A percentile compares a stretch with the other conserved stretches of the same genome.
Evolutionary conservation across 2,329 filamentous ascomycete species (phyloP).

Genomic region (Pseudogymnoascus sp.): DNA sequence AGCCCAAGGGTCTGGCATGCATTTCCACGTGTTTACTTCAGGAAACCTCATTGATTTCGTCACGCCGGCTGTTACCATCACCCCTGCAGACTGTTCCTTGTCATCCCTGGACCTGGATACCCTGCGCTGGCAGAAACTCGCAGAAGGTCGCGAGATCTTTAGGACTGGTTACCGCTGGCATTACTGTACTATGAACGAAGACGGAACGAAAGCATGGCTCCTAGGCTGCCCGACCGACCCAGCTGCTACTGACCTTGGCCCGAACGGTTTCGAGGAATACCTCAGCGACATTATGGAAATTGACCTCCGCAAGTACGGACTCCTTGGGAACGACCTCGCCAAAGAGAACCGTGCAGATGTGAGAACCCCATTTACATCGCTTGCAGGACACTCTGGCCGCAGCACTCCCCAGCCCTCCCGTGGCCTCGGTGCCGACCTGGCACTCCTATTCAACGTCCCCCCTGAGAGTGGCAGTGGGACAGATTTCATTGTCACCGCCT

Average conservation of each 20-base stretch:
- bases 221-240: slow-evolving; percentile 81
- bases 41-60: slow-evolving; percentile 90
- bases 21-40: slow-evolving; percentile 93
- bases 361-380: neutral
- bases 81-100: slow-evolving; percentile 78
- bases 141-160: slow-evolving; percentile 90
- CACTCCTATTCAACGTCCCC: slow-evolving; percentile 75
- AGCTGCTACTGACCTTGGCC: slow-evolving; percentile 53
- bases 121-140: slow-evolving; percentile 88
- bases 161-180: slow-evolving; percentile 91
- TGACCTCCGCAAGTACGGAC: slow-evolving; percentile 82
- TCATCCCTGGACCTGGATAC: slow-evolving; percentile 82
- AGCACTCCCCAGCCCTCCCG: slow-evolving; percentile 47
- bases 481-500: slow-evolving; percentile 85
- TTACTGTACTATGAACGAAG: slow-evolving; percentile 92
- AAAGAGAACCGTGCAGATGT: slow-evolving; percentile 21
- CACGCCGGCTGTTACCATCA: slow-evolving; percentile 81
- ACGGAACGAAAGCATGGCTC: slow-evolving; percentile 93
- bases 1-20: slow-evolving; percentile 79
- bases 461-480: slow-evolving; percentile 78
- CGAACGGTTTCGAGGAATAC: slow-evolving; percentile 76
- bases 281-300: slow-evolving; percentile 91
- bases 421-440: slow-evolving; percentile 75
- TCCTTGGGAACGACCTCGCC: slow-evolving; percentile 68
- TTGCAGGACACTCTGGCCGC: slow-evolving; percentile 22